phyloP scores from a whole-genome alignment of 805 yeast species.

The Lipomyces yamadae region DNA sequence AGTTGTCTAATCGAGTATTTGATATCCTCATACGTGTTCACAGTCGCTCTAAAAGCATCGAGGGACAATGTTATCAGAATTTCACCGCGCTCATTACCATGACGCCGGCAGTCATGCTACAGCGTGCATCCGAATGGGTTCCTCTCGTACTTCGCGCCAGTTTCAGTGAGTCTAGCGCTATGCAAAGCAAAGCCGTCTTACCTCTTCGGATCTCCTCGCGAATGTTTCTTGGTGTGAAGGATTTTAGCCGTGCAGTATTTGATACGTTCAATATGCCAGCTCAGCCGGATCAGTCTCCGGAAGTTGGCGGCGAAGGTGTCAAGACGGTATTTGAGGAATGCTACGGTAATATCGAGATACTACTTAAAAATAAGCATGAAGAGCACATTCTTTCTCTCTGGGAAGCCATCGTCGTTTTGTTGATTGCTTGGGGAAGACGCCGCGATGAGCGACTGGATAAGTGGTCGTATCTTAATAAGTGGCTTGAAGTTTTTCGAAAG shows the following conservation, averaged over 20 bases:
- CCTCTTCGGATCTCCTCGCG: slow-evolving; percentile 16
- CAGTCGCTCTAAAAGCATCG: slow-evolving; percentile 21
- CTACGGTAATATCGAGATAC: slow-evolving; percentile 10
- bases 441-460: slow-evolving; percentile 23
- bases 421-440: slow-evolving; percentile 26
- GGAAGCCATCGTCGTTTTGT: slow-evolving; percentile 20
- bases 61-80: slow-evolving; percentile 19
- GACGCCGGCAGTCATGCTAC: slow-evolving; percentile 20
- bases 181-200: slow-evolving; percentile 23
- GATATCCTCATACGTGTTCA: slow-evolving; percentile 10
- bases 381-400: slow-evolving; percentile 28
- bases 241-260: slow-evolving; percentile 14
- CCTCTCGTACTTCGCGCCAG: slow-evolving; percentile 18
- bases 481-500: slow-evolving; percentile 25
- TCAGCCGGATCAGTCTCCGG: not conserved
- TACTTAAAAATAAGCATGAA: slow-evolving; percentile 23
- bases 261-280: slow-evolving; percentile 9
- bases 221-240: slow-evolving; percentile 15
- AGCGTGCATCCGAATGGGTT: slow-evolving; percentile 28
- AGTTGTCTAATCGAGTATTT: slow-evolving; percentile 17
- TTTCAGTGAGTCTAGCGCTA: slow-evolving; percentile 19
- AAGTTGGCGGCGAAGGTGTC: not conserved
- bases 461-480: slow-evolving; percentile 23
- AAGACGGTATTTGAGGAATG: slow-evolving; percentile 14
- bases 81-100: slow-evolving; percentile 19